These are phyloP conservation scores for Iberis pinnata DNA, from an alignment of 345 rosid genomes.

Conservation along the genomic window DNA sequence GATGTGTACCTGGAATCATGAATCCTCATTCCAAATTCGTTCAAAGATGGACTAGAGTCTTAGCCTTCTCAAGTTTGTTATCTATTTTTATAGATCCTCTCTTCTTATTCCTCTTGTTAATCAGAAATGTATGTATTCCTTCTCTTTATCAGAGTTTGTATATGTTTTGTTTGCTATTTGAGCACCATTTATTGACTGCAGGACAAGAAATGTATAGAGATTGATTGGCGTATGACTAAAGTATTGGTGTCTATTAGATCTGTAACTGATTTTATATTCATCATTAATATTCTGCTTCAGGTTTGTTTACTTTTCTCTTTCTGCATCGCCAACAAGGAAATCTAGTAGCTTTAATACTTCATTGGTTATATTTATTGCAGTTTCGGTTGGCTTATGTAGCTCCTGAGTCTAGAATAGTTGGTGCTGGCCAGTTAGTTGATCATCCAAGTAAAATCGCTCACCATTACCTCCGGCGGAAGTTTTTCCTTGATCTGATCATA, in stretches of 20 bases:
- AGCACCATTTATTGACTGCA: slow-evolving; percentile 29
- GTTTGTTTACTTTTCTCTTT: slow-evolving; percentile 30
- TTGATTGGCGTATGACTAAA: slow-evolving; percentile 41
- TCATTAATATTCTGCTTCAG: slow-evolving; percentile 75
- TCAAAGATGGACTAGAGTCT: slow-evolving; percentile 63
- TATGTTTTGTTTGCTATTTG: background rate
- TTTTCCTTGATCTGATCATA: slow-evolving; percentile 50
- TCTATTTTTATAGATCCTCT: slow-evolving; percentile 78
- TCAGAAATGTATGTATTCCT: slow-evolving; percentile 37
- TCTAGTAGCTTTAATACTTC: slow-evolving; percentile 6
- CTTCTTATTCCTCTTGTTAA: slow-evolving; percentile 64
- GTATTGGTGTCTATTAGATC: slow-evolving; percentile 45
- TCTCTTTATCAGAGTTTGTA: too few relatives aligned
- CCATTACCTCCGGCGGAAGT: slow-evolving; percentile 49
- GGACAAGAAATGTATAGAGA: slow-evolving; percentile 47
- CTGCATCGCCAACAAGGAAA: background rate
- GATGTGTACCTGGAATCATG: slow-evolving; percentile 53
- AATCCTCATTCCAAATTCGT: slow-evolving; percentile 68
- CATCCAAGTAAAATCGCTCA: slow-evolving; percentile 63
- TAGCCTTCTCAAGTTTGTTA: slow-evolving; percentile 59
- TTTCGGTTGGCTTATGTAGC: slow-evolving; percentile 81
- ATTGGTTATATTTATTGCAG: slow-evolving; percentile 44
- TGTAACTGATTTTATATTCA: slow-evolving; percentile 56
- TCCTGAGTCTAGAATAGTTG: slow-evolving; percentile 72
- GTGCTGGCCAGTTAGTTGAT: slow-evolving; percentile 86